Evolutionary conservation across 345 rosid species (phyloP).

Genomic region (Boechera retrofracta): DNA sequence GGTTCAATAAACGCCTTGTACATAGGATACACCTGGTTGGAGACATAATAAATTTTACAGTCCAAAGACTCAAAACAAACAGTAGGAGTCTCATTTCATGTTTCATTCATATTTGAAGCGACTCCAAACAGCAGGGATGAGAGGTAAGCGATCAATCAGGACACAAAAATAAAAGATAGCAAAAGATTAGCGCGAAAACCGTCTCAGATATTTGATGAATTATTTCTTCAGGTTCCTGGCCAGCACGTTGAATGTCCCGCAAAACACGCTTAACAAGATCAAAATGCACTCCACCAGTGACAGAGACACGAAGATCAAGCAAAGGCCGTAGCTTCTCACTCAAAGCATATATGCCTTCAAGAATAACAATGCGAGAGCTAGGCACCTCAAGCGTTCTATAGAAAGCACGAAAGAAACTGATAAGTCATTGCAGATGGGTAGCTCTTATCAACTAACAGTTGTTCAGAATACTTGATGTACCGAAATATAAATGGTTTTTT

Average conservation of each 20-base stretch:
- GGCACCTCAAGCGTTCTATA: conserved; percentile 90
- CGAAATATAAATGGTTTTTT: background rate
- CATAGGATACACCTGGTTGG: conserved; percentile 91
- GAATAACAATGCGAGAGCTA: conserved; percentile 85
- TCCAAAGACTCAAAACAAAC: conserved; percentile 1
- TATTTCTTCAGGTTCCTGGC: conserved; percentile 98
- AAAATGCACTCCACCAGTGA: conserved; percentile 96
- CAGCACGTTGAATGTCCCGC: conserved; percentile 97
- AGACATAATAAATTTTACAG: conserved; percentile 22
- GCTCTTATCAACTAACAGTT: conserved; percentile 15
- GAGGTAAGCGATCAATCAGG: conserved; percentile 28
- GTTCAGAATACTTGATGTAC: conserved; percentile 6
- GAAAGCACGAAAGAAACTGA: conserved; percentile 33
- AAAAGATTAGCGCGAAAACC: conserved; percentile 53
- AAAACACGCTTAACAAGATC: conserved; percentile 97
- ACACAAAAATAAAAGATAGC: conserved; percentile 27
- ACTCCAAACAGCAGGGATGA: conserved; percentile 1
- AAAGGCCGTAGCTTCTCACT: conserved; percentile 88
- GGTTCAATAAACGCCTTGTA: conserved; percentile 99
- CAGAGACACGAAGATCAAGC: conserved; percentile 95
- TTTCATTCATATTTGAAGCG: conserved; percentile 8
- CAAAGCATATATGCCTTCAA: conserved; percentile 95
- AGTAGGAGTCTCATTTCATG: conserved; percentile 6
- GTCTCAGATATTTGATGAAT: conserved; percentile 99
- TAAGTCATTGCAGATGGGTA: conserved; percentile 28